Evolutionary conservation across 2,329 filamentous ascomycete species (phyloP), one percentile per base, ranked within the genome.

Genomic region (Penicillium sp.): DNA sequence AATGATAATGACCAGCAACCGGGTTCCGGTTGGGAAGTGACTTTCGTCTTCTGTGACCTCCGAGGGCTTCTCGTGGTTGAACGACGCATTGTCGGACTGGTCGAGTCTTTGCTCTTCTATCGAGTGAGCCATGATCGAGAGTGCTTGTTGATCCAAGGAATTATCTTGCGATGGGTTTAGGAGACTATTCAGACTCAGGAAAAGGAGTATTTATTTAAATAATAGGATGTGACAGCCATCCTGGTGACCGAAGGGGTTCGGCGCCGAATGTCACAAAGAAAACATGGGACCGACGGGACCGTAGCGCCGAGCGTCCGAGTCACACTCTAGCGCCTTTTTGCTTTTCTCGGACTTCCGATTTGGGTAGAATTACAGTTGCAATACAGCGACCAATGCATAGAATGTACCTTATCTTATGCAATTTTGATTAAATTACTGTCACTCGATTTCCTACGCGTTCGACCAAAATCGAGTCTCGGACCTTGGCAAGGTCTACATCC

Each of bases 11-110:
- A 40, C 44, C 18, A 42, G 5, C 14, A 52, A 31, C 11, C 36
- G 38, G 4, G 13, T 18, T 3, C 50, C 50, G 11, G 36, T 43
- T 38, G 50, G 31, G 13, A 48, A 46, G 2, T 48, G 29, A 5
- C 21, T 53, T 5, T 29, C 31, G 29, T 48, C 44, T 22, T 43
- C 36, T 5, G 31, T 48, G 38, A 5, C 38, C 21, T 48, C 50
- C 9, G 38, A 43, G 16, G 29, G 31, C 13, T 53, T 53, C 45
- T 53, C 50, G 36, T 44, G 29, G 29, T 14, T 48, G 29, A 8
- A 41, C 14, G 16, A 42, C 14, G 5, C 21, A n/a, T 22, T 18
- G 41, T 36, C 36, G 1, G 36, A 21, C n/a, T 48, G 34, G 34
- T 36, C 42, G 13, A 14, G 34, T 40, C 27, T 14, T 18, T 34